These are phyloP conservation scores for Corinectria fuckeliana DNA, from an alignment of 2,329 filamentous ascomycete genomes.

Conservation along the genomic window DNA sequence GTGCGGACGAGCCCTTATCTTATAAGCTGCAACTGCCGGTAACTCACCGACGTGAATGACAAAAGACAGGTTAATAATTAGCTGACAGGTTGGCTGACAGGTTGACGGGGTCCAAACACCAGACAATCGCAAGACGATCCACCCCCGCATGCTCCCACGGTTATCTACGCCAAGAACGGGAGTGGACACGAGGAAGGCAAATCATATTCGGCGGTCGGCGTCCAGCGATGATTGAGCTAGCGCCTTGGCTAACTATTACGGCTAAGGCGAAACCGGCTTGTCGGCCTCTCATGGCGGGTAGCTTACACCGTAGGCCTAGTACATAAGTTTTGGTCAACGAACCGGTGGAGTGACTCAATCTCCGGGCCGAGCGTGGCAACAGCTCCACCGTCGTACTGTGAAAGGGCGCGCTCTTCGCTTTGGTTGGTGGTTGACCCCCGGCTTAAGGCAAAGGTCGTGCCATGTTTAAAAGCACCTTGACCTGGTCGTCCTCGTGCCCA, in stretches of 20 bases:
- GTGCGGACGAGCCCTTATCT: not conserved
- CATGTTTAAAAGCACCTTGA: constrained; percentile 24
- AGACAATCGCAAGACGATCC: constrained; percentile 22
- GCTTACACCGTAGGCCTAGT: too few relatives aligned
- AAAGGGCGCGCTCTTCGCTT: constrained; percentile 13
- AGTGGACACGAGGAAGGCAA: not conserved
- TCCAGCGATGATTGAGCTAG: constrained; percentile 10
- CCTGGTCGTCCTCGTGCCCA: constrained; percentile 12
- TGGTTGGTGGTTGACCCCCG: constrained; percentile 20
- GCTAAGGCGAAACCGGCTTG: constrained; percentile 5
- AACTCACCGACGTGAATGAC: too few relatives aligned
- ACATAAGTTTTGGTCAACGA: not conserved
- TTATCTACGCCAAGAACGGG: not conserved
- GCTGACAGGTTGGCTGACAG: too few relatives aligned
- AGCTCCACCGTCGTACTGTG: constrained; percentile 27
- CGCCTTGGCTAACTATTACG: constrained; percentile 15
- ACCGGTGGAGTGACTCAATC: constrained; percentile 19
- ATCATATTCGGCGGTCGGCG: constrained; percentile 8
- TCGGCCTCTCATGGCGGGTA: not conserved
- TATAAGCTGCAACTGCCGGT: not conserved
- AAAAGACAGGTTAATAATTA: too few relatives aligned
- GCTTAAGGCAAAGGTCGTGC: constrained; percentile 22
- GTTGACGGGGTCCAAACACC: not conserved
- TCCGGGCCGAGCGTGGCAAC: constrained; percentile 22
- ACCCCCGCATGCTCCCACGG: constrained; percentile 28